phyloP scores from a whole-genome alignment of 2,329 filamentous ascomycete genomes.

The Chaetomiaceae sp. region DNA sequence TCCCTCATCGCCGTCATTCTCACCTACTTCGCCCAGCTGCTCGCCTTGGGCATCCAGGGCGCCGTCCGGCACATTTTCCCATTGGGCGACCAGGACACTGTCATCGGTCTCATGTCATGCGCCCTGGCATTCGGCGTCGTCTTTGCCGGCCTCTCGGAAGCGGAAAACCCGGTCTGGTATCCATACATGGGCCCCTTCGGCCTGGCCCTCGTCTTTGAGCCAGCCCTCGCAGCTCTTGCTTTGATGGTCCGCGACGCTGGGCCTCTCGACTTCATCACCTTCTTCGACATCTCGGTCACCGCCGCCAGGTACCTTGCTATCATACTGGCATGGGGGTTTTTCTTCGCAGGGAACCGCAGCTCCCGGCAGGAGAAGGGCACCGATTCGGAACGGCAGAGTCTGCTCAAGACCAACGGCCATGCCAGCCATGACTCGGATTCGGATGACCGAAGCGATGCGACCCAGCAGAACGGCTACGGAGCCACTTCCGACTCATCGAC shows the following conservation, averaged over 20 bases:
- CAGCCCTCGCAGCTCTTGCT: slow-evolving; percentile 35
- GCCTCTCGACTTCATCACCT: slow-evolving; percentile 15
- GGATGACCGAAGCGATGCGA: slow-evolving; percentile 21
- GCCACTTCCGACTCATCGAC: slow-evolving; percentile 29
- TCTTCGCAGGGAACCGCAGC: slow-evolving; percentile 25
- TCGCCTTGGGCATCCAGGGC: slow-evolving; percentile 36
- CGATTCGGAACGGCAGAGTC: slow-evolving; percentile 56
- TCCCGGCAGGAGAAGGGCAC: slow-evolving; percentile 27
- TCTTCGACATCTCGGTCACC: slow-evolving; percentile 31
- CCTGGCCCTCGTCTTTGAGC: slow-evolving; percentile 54
- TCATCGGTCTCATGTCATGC: slow-evolving; percentile 58
- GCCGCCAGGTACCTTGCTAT: slow-evolving; percentile 34
- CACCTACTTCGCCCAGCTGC: slow-evolving; percentile 47
- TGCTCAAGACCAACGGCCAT: slow-evolving; percentile 45
- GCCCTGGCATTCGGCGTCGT: slow-evolving; percentile 61
- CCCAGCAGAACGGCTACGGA: slow-evolving; percentile 37
- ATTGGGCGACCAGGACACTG: slow-evolving; percentile 41
- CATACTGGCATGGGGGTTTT: slow-evolving; percentile 33
- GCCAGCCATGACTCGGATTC: slow-evolving; percentile 17
- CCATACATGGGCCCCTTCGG: slow-evolving; percentile 61
- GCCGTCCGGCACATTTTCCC: slow-evolving; percentile 35
- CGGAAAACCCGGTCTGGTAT: slow-evolving; percentile 52
- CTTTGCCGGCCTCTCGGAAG: slow-evolving; percentile 50
- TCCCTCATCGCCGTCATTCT: slow-evolving; percentile 41
- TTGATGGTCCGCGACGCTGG: slow-evolving; percentile 14